Percentiles rank a stretch among this genome's conserved stretches.
These are phyloP conservation scores for Penicillium verrucosum DNA, from an alignment of 2,329 filamentous ascomycete species.

Conservation along the genomic window DNA sequence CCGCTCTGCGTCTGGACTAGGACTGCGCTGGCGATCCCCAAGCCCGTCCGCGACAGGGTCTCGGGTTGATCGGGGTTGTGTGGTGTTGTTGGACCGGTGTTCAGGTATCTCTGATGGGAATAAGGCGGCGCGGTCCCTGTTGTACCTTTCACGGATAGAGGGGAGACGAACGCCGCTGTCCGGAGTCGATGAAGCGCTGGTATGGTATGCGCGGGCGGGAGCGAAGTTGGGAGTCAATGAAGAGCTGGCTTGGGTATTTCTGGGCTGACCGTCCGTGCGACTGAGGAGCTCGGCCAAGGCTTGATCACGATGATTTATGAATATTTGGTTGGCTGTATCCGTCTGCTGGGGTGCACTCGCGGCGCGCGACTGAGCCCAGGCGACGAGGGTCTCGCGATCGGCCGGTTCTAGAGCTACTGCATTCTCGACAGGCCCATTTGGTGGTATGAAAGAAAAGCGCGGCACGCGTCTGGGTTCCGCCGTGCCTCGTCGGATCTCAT, in stretches of 20 bases:
- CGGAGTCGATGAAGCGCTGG: conserved; percentile 22
- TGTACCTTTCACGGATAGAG: conserved; percentile 25
- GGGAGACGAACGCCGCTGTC: conserved; percentile 23
- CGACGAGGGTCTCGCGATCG: conserved; percentile 30
- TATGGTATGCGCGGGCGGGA: conserved; percentile 38
- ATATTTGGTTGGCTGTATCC: conserved; percentile 6
- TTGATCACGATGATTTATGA: conserved; percentile 29
- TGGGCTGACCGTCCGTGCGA: conserved; percentile 18
- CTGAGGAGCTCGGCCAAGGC: conserved; percentile 27
- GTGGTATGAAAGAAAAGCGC: neutral
- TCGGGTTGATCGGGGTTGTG: conserved; percentile 18
- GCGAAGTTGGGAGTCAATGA: conserved; percentile 45
- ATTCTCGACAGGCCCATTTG: conserved; percentile 27
- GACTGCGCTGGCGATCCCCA: conserved; percentile 77
- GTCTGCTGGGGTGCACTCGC: neutral
- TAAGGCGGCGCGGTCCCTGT: conserved; percentile 24
- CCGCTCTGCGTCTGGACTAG: conserved; percentile 59
- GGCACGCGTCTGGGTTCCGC: conserved; percentile 1
- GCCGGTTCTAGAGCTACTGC: conserved; percentile 30
- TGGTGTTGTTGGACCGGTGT: conserved; percentile 18
- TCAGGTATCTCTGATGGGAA: conserved; percentile 23
- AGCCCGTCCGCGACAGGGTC: conserved; percentile 61
- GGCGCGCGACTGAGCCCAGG: conserved; percentile 6
- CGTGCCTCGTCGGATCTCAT: conserved; percentile 34
- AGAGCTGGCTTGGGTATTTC: conserved; percentile 3